Percentiles rank a stretch among this genome's conserved stretches.
phyloP scores from a whole-genome alignment of 1,139 yeast genomes.

The Blastobotrys buckinghamii region DNA sequence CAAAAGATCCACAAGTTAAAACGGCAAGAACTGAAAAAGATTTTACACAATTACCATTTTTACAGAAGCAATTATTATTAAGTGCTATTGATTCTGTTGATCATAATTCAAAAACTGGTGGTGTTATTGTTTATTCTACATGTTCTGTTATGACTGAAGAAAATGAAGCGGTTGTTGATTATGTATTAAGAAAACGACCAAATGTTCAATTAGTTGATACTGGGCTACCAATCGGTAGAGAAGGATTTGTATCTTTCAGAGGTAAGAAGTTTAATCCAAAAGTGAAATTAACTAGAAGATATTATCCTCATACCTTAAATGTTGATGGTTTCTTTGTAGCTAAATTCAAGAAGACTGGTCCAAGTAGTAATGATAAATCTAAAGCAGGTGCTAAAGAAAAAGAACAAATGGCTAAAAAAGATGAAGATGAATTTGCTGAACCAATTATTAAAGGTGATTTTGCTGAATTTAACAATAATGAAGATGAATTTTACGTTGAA shows the following conservation, averaged over 20 bases:
- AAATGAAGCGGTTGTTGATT: constrained; percentile 98
- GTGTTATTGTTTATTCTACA: constrained; percentile 92
- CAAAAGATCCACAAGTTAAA: constrained; percentile 94
- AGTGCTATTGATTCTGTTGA: constrained; percentile 98
- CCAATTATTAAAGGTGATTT: constrained; percentile 83
- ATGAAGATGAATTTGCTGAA: constrained; percentile 56
- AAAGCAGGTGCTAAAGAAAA: constrained; percentile 89
- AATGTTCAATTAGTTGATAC: constrained; percentile 92
- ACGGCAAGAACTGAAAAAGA: constrained; percentile 93
- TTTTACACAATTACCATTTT: constrained; percentile 92
- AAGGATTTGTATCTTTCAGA: constrained; percentile 88
- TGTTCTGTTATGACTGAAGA: constrained; percentile 99
- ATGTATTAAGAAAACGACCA: constrained; percentile 93
- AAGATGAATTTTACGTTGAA: constrained; percentile 69
- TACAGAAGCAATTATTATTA: constrained; percentile 87
- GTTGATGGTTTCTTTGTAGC: constrained; percentile 99
- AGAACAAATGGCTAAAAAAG: constrained; percentile 70
- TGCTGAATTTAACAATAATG: constrained; percentile 71
- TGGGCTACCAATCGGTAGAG: constrained; percentile 91
- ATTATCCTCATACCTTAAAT: constrained; percentile 96
- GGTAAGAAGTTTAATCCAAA: constrained; percentile 86
- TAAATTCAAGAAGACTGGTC: constrained; percentile 84
- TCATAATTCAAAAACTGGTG: constrained; percentile 87
- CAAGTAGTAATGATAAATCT: constrained; percentile 59
- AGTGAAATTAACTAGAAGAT: constrained; percentile 79